Evolutionary conservation across 2,329 filamentous ascomycete species (phyloP).

Genomic region (Emmonsia crescens): DNA sequence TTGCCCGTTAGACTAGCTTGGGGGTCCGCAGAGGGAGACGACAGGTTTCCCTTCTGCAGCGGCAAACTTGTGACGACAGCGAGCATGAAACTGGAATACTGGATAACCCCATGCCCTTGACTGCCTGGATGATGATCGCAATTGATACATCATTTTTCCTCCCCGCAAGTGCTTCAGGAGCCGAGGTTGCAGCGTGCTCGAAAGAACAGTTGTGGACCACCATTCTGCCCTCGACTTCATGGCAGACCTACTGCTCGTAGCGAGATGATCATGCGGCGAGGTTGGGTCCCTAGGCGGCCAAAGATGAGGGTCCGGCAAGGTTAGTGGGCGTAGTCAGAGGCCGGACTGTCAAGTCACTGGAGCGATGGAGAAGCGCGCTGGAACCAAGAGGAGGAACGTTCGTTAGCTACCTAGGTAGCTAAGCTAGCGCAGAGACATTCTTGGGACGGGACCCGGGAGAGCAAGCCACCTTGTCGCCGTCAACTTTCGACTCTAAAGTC

Average conservation of each 20-base stretch:
- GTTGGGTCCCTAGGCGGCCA: not conserved
- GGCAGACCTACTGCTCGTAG: not conserved
- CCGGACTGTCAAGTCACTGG: not conserved
- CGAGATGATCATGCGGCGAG: not conserved
- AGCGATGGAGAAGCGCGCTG: not conserved
- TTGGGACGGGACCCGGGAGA: constrained; percentile 3
- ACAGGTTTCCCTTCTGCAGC: not conserved
- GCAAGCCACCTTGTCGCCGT: not conserved
- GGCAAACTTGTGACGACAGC: constrained; percentile 1
- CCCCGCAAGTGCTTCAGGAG: not conserved
- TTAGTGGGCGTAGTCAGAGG: not conserved
- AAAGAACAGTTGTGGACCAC: not conserved
- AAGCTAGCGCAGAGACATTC: not conserved
- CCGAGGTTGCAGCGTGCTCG: not conserved
- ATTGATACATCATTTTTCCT: not conserved
- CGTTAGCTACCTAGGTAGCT: no score
- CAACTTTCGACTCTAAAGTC: not conserved
- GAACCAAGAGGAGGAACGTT: not conserved
- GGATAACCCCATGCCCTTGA: not conserved
- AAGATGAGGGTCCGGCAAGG: not conserved
- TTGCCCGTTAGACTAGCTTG: not conserved
- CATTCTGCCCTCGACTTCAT: not conserved
- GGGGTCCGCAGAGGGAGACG: not conserved
- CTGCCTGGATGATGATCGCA: not conserved
- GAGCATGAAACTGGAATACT: not conserved